Base-by-base conservation (phyloP, 2,329 filamentous ascomycete species). In the Alternaria hordeiaustralica region DNA sequence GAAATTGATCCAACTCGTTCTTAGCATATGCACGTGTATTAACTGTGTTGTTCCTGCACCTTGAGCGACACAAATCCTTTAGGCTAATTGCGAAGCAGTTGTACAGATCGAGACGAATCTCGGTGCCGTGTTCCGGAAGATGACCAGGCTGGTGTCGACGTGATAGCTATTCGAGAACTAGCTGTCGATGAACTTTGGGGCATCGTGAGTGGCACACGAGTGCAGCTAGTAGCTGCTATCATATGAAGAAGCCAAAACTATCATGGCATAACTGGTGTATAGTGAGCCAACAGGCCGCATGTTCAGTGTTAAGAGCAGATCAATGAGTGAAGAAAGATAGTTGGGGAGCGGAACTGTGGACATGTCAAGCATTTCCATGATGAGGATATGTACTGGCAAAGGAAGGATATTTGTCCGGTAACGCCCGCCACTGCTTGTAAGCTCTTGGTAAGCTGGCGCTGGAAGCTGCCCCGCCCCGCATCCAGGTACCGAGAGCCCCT, bases 31-130 rank as follows among this genome's bases (percentile, higher is more conserved):
- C 53, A 59, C 59, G 63, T 55, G 65, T 65, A 66, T 69, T 66
- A 61, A 62, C 60, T 66, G 66, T 62, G 44, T 67, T 63, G 63
- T 72, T 67, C 66, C 69, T 70, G 68, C 69, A 70, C 58, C 44
- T 62, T 53, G n/a, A 25, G 68, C 70, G 71, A 71, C 66, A 61
- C 55, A 55, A 58, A 10, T 45, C 8, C 10, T 69, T 71, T 63
- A 73, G 69, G 67, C 68, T 70, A 70, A 70, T 70, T 64, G 46
- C 56, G 28, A 26, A 47, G 55, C 61, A 67, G 50, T 41, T 26
- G 30, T 33, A 61, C 28, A 41, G 18, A 30, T 10, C 21, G 18
- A 36, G 12, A 33, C 28, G 30, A 20, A 28, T 9, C 13, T 9
- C 23, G 33, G 15, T 21, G 20, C 47, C 46, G 23, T n/a, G 9